These are phyloP conservation scores for Penicillium egyptiacum DNA, from an alignment of 495 filamentous ascomycete genomes.

Conservation along the genomic window DNA sequence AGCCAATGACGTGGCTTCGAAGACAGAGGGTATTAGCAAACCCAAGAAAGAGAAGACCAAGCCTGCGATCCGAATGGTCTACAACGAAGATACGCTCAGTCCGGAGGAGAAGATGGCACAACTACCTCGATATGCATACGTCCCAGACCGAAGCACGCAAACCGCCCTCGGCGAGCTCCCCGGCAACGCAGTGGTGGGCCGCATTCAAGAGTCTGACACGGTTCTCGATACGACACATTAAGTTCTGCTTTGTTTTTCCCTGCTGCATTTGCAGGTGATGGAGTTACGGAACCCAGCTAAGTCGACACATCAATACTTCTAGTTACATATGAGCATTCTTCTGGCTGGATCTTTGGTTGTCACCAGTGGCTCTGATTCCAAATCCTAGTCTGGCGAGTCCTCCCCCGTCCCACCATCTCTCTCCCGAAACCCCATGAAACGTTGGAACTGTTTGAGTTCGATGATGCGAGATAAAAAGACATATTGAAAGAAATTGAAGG, in stretches of 20 bases:
- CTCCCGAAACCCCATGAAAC: slow-evolving; percentile 3
- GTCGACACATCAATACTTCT: slow-evolving; percentile 43
- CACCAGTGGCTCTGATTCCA: slow-evolving; percentile 35
- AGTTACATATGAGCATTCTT: slow-evolving; percentile 31
- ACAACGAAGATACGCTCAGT: slow-evolving; percentile 72
- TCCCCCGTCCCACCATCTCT: slow-evolving; percentile 6
- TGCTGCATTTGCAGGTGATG: slow-evolving; percentile 11
- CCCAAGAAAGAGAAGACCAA: slow-evolving; percentile 69
- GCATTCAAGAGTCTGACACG: slow-evolving; percentile 38
- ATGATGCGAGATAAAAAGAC: background rate
- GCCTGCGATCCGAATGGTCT: slow-evolving; percentile 64
- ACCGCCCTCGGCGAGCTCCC: slow-evolving; percentile 41
- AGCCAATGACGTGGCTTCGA: slow-evolving; percentile 30
- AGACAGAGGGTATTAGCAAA: slow-evolving; percentile 51
- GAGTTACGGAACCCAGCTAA: slow-evolving; percentile 43
- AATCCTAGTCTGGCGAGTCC: slow-evolving; percentile 33
- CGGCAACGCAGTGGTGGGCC: slow-evolving; percentile 37
- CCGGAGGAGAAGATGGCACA: slow-evolving; percentile 86
- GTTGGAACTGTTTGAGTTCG: slow-evolving; percentile 2
- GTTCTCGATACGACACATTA: slow-evolving; percentile 40
- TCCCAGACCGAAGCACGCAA: slow-evolving; percentile 46
- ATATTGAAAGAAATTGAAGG: background rate
- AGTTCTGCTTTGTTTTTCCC: slow-evolving; percentile 6
- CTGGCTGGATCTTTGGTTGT: slow-evolving; percentile 25
- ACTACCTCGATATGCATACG: slow-evolving; percentile 74